Evolutionary conservation across 768 basidiomycete species (phyloP).

Genomic region (Mycena haematopus): DNA sequence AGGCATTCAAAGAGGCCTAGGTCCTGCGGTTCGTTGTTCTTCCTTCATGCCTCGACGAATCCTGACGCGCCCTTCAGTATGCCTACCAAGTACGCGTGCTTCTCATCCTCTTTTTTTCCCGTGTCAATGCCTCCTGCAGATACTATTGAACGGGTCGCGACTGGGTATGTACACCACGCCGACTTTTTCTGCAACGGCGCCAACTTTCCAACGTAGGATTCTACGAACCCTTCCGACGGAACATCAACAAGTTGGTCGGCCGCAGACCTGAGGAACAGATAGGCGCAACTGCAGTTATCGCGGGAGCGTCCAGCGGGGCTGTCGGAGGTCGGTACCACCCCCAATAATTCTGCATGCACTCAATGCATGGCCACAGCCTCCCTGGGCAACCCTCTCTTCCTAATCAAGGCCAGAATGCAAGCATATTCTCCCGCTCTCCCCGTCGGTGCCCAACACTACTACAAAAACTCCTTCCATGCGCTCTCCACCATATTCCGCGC

Average conservation of each 20-base stretch:
- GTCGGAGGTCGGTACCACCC: slow-evolving; percentile 71
- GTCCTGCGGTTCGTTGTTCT: slow-evolving; percentile 59
- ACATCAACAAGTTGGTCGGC: slow-evolving; percentile 74
- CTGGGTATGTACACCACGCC: slow-evolving; percentile 58
- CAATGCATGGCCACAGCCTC: slow-evolving; percentile 50
- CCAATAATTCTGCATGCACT: slow-evolving; percentile 3
- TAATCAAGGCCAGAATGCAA: slow-evolving; percentile 99
- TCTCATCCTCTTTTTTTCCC: slow-evolving; percentile 15
- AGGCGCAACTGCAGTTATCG: slow-evolving; percentile 77
- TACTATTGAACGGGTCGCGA: slow-evolving; percentile 90
- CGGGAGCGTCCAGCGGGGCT: slow-evolving; percentile 90
- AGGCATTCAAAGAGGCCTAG: slow-evolving; percentile 92
- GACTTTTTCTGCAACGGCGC: not conserved
- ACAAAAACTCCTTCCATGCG: slow-evolving; percentile 85
- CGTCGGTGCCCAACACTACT: slow-evolving; percentile 93
- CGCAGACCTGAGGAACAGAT: slow-evolving; percentile 67
- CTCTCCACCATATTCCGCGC: slow-evolving; percentile 77
- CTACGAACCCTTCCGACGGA: slow-evolving; percentile 88
- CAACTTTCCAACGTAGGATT: slow-evolving; percentile 63
- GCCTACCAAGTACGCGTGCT: slow-evolving; percentile 15
- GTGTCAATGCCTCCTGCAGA: slow-evolving; percentile 49
- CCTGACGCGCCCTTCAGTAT: slow-evolving; percentile 51
- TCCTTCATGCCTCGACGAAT: not conserved
- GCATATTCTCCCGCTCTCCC: slow-evolving; percentile 95
- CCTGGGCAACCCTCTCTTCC: slow-evolving; percentile 89